Evolutionary conservation across 73 alveolate genomes (phyloP).

Genomic region (Symbiodinium pilosum): DNA sequence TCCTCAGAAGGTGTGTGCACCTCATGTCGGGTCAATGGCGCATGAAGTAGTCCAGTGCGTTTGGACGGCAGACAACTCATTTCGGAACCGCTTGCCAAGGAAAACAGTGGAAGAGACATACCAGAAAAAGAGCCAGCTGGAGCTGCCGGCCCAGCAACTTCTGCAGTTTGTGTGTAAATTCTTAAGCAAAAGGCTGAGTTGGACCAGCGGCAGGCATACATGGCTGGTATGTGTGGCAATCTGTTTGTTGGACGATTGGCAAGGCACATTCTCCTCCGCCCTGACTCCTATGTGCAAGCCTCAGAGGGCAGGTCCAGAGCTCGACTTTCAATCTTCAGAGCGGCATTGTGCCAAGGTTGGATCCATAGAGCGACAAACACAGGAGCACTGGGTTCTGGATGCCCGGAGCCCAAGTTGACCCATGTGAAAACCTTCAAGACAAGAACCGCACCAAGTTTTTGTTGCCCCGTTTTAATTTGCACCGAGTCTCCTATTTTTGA

Average conservation of each 20-base stretch:
- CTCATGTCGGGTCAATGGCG: too few species aligned
- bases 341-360: constrained; percentile 96
- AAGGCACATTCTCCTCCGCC: constrained; percentile 99
- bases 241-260: not conserved
- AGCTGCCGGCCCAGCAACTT: constrained; percentile 27
- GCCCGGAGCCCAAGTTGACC: too few species aligned
- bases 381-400: constrained; percentile 98
- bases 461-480: too few species aligned
- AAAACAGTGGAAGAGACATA: constrained; percentile 69
- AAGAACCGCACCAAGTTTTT: too few species aligned
- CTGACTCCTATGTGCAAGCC: constrained; percentile 98
- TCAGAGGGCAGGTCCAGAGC: too few species aligned
- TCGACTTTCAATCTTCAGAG: too few species aligned
- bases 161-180: not conserved
- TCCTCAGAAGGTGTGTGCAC: not conserved
- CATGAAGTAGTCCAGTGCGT: too few species aligned
- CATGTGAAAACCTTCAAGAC: too few species aligned
- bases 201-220: too few species aligned
- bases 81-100: too few species aligned
- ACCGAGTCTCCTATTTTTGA: too few species aligned
- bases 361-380: constrained; percentile 97
- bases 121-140: constrained; percentile 97
- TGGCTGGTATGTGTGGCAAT: not conserved
- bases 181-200: not conserved
- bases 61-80: too few species aligned